phyloP scores from a whole-genome alignment of 2,329 filamentous ascomycete species.

The Hirsutella thompsonii region DNA sequence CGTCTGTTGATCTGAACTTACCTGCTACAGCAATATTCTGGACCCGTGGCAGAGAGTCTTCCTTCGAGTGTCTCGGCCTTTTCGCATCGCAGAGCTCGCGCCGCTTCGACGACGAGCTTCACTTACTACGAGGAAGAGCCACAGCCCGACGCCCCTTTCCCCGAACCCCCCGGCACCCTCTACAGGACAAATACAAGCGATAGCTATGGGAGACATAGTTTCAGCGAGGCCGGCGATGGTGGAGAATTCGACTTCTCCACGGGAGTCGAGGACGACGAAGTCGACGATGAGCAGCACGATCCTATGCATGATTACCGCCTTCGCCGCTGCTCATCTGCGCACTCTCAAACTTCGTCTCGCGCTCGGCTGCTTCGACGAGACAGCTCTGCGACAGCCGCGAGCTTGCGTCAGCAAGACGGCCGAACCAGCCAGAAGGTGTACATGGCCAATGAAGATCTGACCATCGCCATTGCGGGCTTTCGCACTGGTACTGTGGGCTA shows the following conservation, averaged over 20 bases:
- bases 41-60: slow-evolving; percentile 90
- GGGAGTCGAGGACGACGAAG: slow-evolving; percentile 24
- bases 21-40: slow-evolving; percentile 63
- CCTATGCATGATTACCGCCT: slow-evolving; percentile 33
- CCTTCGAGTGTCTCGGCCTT: slow-evolving; percentile 90
- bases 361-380: slow-evolving; percentile 58
- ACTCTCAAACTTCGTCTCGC: slow-evolving; percentile 42
- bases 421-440: slow-evolving; percentile 82
- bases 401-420: slow-evolving; percentile 42
- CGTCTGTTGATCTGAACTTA: neutral
- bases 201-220: slow-evolving; percentile 15
- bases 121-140: slow-evolving; percentile 67
- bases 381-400: slow-evolving; percentile 56
- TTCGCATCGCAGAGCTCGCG: slow-evolving; percentile 65
- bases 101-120: slow-evolving; percentile 80
- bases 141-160: slow-evolving; percentile 18
- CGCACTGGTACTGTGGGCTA: slow-evolving; percentile 61
- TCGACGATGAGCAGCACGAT: slow-evolving; percentile 26
- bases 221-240: slow-evolving; percentile 26
- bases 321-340: slow-evolving; percentile 49
- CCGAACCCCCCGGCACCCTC: slow-evolving; percentile 16
- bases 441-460: slow-evolving; percentile 85
- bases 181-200: slow-evolving; percentile 10
- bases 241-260: slow-evolving; percentile 26
- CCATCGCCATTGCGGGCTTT: slow-evolving; percentile 87